Evolutionary conservation across 495 filamentous ascomycete species (phyloP), one percentile per base, ranked within the genome.

Genomic region (Antarctomyces pellizariae): DNA sequence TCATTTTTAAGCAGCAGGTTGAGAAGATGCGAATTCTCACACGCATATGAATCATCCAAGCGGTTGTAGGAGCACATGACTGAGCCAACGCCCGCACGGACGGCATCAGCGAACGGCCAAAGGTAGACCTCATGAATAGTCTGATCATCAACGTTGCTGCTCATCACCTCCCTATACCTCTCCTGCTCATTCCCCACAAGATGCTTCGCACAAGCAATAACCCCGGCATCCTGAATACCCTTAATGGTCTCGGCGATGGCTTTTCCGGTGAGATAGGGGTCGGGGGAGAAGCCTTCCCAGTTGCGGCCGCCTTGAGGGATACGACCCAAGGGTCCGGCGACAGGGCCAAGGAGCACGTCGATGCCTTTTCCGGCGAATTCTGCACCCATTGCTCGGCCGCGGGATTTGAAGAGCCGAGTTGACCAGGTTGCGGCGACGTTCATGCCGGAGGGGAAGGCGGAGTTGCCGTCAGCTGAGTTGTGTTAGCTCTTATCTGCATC

Each of bases 1-100:
- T 97, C 86, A 29, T 67, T 56, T 56, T 97, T 97, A 28, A 97
- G 64, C 12, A 91, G 42, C 44, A 73, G 65, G 53, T 91, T 91
- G 27, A 80, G 39, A 2, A 57, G 56, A 43, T 82, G 67, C 20
- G 72, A 79, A 53, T 72, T 74, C 26, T 63, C 57, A 46, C 65
- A 77, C 25, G 46, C 57, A 31, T 72, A 69, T 50, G 59, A 69
- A 54, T 75, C 73, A 53, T 76, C 76, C 44, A 70, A 52, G 45
- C 86, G 77, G 30, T 86, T 71, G 59, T 95, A 95, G 7, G 74
- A 77, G 54, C 84, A 93, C 86, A 97, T 93, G 36, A 92, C 42
- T 8, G 75, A 64, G 14, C 77, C 82, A 4, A 82, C 77, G 20
- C 77, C 78, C 20, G 72, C 70, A 28, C 63, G 59, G 24, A 78